Evolutionary conservation across 352 stramenopile genomes (phyloP).

Genomic region (Hyaloperonospora brassicae): DNA sequence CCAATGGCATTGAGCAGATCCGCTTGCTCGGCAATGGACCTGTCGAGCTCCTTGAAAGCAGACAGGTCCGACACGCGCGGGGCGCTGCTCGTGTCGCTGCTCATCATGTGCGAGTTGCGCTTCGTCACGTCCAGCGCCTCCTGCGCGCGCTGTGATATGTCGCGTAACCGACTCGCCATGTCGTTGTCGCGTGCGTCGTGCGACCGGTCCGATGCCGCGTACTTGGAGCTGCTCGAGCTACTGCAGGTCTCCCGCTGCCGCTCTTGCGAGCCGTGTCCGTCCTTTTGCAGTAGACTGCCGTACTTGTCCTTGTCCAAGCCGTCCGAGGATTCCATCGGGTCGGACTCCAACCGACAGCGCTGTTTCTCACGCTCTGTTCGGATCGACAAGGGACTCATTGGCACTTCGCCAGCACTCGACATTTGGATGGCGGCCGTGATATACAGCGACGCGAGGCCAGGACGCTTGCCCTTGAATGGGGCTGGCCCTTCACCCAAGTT

Average conservation of each 20-base stretch:
- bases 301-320: conserved; percentile 43
- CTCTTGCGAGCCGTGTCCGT: conserved; percentile 26
- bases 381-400: conserved; percentile 50
- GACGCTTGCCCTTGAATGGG: conserved; percentile 10
- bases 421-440: conserved; percentile 28
- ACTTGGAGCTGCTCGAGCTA: conserved; percentile 24
- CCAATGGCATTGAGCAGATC: conserved; percentile 71
- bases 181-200: conserved; percentile 42
- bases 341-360: conserved; percentile 46
- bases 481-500: conserved; percentile 8
- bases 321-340: conserved; percentile 62
- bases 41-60: conserved; percentile 59
- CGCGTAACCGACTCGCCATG: conserved; percentile 44
- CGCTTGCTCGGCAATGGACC: conserved; percentile 65
- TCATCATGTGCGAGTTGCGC: conserved; percentile 73
- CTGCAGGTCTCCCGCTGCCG: conserved; percentile 20
- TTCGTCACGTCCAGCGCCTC: conserved; percentile 57
- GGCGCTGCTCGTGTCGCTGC: conserved; percentile 61
- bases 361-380: conserved; percentile 32
- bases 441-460: conserved; percentile 18
- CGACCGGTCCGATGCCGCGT: conserved; percentile 15
- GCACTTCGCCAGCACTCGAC: conserved; percentile 40
- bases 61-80: conserved; percentile 53
- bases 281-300: conserved; percentile 30
- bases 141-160: conserved; percentile 57